A percentile compares a stretch with the other conserved stretches of the same genome.
Evolutionary conservation across 768 basidiomycete species (phyloP).

Genomic region (Paxillus involutus): DNA sequence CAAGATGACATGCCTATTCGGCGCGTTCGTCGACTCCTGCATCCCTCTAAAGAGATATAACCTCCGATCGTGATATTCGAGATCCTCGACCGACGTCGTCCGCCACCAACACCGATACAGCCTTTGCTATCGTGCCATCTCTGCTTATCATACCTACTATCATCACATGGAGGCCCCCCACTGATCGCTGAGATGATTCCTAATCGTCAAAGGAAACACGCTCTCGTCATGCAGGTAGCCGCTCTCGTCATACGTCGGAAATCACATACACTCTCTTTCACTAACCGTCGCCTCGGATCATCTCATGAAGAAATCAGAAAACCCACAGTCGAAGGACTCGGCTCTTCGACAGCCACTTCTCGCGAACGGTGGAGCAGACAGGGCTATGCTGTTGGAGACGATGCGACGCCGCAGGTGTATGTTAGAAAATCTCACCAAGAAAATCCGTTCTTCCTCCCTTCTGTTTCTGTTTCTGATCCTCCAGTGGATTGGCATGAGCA

Average conservation of each 20-base stretch:
- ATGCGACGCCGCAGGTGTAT: background rate
- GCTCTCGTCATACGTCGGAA: background rate
- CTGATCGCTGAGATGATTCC: background rate
- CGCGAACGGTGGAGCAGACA: background rate
- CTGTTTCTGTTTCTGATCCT: conserved; percentile 12
- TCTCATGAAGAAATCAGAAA: background rate
- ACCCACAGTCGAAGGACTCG: background rate
- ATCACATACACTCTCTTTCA: background rate
- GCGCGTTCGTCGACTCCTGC: too few relatives aligned
- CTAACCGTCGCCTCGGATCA: too few relatives aligned
- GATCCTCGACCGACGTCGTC: too few relatives aligned
- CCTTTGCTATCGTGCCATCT: background rate
- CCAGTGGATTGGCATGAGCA: conserved; percentile 2
- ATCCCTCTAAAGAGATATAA: too few relatives aligned
- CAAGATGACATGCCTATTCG: too few relatives aligned
- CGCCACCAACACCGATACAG: too few relatives aligned
- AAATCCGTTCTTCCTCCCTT: background rate
- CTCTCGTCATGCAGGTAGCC: background rate
- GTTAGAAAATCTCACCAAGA: conserved; percentile 6
- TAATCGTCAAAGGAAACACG: background rate
- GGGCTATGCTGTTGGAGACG: background rate
- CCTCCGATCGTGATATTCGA: too few relatives aligned
- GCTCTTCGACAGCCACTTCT: background rate
- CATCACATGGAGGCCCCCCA: background rate
- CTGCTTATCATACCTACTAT: background rate